phyloP scores from a whole-genome alignment of 495 filamentous ascomycete genomes.

The Talaromyces nanjingensis region DNA sequence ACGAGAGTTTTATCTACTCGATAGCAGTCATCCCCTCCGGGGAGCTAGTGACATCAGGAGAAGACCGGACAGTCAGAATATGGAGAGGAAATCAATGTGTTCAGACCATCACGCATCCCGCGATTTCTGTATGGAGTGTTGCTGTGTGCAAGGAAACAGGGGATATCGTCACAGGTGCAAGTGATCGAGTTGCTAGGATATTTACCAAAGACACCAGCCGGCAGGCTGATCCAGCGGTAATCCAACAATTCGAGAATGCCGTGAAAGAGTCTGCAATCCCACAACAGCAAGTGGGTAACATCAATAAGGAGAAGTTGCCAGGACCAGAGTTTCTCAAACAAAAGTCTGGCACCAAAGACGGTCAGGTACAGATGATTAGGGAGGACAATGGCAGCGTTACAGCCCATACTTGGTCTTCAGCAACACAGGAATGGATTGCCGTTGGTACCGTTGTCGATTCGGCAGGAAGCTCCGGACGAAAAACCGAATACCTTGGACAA shows the following conservation, averaged over 20 bases:
- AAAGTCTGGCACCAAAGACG: constrained; percentile 83
- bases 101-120: constrained; percentile 95
- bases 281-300: constrained; percentile 67
- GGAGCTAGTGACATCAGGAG: constrained; percentile 83
- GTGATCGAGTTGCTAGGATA: constrained; percentile 78
- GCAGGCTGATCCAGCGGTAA: constrained; percentile 51
- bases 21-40: constrained; percentile 70
- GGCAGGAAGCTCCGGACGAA: constrained; percentile 70
- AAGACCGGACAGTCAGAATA: constrained; percentile 85
- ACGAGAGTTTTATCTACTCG: constrained; percentile 94
- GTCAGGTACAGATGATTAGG: constrained; percentile 84
- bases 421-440: constrained; percentile 65
- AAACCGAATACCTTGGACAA: constrained; percentile 68
- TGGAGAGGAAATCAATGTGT: constrained; percentile 79
- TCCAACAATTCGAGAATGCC: constrained; percentile 67
- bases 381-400: constrained; percentile 73
- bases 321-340: constrained; percentile 75
- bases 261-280: constrained; percentile 81
- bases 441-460: constrained; percentile 92
- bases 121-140: constrained; percentile 93
- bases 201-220: constrained; percentile 73
- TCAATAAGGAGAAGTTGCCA: constrained; percentile 86
- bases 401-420: constrained; percentile 72
- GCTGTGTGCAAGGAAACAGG: constrained; percentile 73
- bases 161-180: constrained; percentile 88